Base-by-base conservation (phyloP, 495 filamentous ascomycete species). In the Jackrogersella multiformis region DNA sequence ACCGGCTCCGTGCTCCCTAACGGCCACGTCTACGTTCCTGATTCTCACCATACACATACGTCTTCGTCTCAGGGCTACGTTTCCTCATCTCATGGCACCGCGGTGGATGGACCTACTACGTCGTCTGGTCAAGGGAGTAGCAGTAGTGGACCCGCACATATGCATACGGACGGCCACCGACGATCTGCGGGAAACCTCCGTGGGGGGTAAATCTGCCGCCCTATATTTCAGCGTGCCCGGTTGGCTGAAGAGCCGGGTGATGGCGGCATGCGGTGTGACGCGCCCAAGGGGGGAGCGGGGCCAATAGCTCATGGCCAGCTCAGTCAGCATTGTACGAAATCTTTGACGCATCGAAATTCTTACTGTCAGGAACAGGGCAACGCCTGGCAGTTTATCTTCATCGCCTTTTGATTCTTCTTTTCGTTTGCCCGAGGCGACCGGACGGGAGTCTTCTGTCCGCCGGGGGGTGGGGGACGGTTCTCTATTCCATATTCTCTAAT, bases 181-280 rank as follows among this genome's bases (percentile, higher is more conserved):
- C 61, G 70, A 64, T 75, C 73, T 64, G 73, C 70, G 64, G 73
- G 73, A 36, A 75, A 69, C 61, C 70, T 75, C 56, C 73, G 73
- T 61, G 70, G 73, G 57, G 65, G 58, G 53, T 73, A 71, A 53
- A 61, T 56, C 36, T 63, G 26, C 52, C 54, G 58, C 48, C 36
- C 9, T 63, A 36, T 63, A 60, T 64, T 53, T 61, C 32, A 56
- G 46, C 23, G 23, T 39, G 15, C 64, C 69, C 64, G 64, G 69
- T 68, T 71, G 64, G 69, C 23, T 64, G 48, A 66, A 24, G 21
- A 59, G 39, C 59, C 59, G 63, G 58, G 63, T 63, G 57, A 54
- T 70, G 68, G 63, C 63, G 53, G 58, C 32, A 66, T 71, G 68
- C 58, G 46, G 68, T 71, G 68, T 35, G 41, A 71, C 68, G 41